Conservation (phyloP, 768 basidiomycete genomes). For the Paxillus ammoniavirescens region DNA sequence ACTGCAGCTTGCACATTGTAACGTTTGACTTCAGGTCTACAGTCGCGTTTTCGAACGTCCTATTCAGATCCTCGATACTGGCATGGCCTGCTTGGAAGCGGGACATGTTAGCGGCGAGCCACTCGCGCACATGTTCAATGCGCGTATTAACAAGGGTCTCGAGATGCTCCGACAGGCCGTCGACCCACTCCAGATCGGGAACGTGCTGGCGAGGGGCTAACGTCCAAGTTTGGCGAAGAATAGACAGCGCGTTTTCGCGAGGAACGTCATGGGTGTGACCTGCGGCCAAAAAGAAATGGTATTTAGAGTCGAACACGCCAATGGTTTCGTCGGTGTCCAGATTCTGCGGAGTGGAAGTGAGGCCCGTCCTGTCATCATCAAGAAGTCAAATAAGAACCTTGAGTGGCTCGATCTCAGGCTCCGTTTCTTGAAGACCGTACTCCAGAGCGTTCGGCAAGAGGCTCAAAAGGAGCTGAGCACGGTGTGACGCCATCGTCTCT, state of each 20-base stretch:
- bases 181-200: constrained; percentile 39
- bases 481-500: constrained; percentile 45
- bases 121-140: constrained; percentile 42
- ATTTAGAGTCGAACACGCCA: constrained; percentile 24
- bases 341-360: constrained; percentile 33
- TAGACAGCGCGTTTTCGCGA: constrained; percentile 1
- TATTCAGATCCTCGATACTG: constrained; percentile 40
- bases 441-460: constrained; percentile 44
- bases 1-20: constrained; percentile 46
- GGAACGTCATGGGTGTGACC: not conserved
- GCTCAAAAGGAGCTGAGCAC: constrained; percentile 35
- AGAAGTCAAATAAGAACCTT: constrained; percentile 33
- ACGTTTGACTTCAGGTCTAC: constrained; percentile 44
- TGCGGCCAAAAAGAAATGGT: constrained; percentile 29
- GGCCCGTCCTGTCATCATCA: not conserved
- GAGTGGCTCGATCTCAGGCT: constrained; percentile 42
- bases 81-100: constrained; percentile 43
- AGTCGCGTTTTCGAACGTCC: constrained; percentile 37
- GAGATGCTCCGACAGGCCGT: constrained; percentile 34
- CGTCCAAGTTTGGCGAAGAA: constrained; percentile 28
- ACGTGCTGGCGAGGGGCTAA: constrained; percentile 24
- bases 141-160: constrained; percentile 37
- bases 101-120: constrained; percentile 44
- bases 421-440: constrained; percentile 41
- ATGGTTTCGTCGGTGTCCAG: constrained; percentile 44